Evolutionary conservation across 106 monocot species (phyloP), one percentile per base, ranked within the genome.

Genomic region (Posidonia australis): DNA sequence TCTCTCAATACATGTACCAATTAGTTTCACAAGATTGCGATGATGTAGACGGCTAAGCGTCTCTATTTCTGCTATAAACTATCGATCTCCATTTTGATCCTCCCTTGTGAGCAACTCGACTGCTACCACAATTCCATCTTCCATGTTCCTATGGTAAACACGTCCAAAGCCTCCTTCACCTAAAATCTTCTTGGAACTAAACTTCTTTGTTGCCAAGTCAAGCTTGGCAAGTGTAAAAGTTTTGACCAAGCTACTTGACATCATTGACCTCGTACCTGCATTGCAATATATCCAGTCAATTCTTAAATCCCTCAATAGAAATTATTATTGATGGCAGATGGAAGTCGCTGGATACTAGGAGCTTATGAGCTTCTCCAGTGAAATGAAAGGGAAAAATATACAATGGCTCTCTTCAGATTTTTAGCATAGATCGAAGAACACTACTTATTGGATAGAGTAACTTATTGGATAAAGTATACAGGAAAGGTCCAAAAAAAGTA

Each of bases 1-100:
- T 28, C 77, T 78, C 60, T 98, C 90, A 49, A 85, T 85, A 63
- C 96, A 98, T 67, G 90, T 85, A 48, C 96, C 96, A 70, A 98
- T 84, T 69, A 98, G 67, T 60, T 98, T 98, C 69, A 98, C 87
- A 68, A 98, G 84, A 76, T 98, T 98, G 46, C 90, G 82, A 57
- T 98, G 96, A 77, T 98, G 96, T 49, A 98, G 63, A 60, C 87
- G 79, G 70, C 96, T 90, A 42, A 98, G 87, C 81, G 85, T 98
- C 82, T 82, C 90, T 19, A 88, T 76, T 60, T 88, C 88, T 16
- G 84, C 84, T 54, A 88, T 81, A 51, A 88, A 88, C 72, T 88
- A 84, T 29, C 79, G 75, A 41, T 79, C 81, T 14, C 81, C 81
- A 74, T 75, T 84, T 43, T 73, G 84, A 51, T 82, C 77, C 28